These are phyloP conservation scores for Gamsiella multidivaricata DNA, from an alignment of 192 early-diverging fungal species.

Conservation along the genomic window DNA sequence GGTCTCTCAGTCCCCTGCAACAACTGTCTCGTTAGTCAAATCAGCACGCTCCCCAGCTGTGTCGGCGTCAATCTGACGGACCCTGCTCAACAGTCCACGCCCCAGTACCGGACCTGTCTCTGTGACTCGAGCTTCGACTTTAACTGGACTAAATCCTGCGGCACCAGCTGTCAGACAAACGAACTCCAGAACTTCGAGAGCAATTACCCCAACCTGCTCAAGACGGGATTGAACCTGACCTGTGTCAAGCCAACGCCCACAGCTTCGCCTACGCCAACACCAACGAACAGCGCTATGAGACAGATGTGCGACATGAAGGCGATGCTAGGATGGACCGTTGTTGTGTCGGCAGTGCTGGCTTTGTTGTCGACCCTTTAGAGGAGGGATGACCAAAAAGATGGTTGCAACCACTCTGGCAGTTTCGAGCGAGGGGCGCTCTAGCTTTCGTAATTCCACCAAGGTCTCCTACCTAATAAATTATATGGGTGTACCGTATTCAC, in stretches of 20 bases:
- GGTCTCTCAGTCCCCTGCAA: conserved; percentile 39
- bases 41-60: conserved; percentile 17
- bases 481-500: no score
- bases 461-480: no score
- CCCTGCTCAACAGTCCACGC: conserved; percentile 4
- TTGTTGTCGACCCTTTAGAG: not conserved
- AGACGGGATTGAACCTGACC: conserved; percentile 28
- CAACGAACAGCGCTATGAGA: not conserved
- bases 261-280: conserved; percentile 10
- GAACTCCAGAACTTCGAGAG: conserved; percentile 25
- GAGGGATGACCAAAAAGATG: not conserved
- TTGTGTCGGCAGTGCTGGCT: not conserved
- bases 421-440: no score
- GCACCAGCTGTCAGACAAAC: conserved; percentile 29
- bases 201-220: conserved; percentile 9
- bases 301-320: not conserved
- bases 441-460: no score
- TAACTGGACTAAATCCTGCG: conserved; percentile 33
- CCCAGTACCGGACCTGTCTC: conserved; percentile 27
- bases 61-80: conserved; percentile 27
- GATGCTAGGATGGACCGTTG: conserved; percentile 18
- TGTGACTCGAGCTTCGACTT: conserved; percentile 43
- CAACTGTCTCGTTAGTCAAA: conserved; percentile 23
- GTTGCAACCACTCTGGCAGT: no score
- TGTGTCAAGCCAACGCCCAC: conserved; percentile 48